Conservation (phyloP, 768 basidiomycete genomes). For the Pilatotrama ljubarskyi region DNA sequence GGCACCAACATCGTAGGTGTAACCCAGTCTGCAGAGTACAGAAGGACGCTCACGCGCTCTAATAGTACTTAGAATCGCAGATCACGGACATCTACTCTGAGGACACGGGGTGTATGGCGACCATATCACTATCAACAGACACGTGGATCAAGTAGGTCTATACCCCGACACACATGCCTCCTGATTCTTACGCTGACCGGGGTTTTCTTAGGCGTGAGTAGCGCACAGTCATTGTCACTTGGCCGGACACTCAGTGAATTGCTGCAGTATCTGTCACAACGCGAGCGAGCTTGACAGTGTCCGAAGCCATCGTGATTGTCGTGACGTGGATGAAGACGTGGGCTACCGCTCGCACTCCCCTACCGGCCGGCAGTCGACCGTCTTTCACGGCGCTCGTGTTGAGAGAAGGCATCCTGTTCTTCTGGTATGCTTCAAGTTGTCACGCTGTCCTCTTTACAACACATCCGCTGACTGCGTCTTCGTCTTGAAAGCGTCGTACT, state of each 20-base stretch:
- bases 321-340: conserved; percentile 22
- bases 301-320: conserved; percentile 17
- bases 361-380: not conserved
- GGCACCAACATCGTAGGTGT: conserved; percentile 10
- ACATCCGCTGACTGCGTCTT: not conserved
- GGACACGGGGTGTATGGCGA: not conserved
- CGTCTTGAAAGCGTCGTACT: conserved; percentile 6
- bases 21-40: too few species aligned
- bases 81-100: not conserved
- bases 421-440: not conserved
- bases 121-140: not conserved
- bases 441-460: not conserved
- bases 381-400: conserved; percentile 15
- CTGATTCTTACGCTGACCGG: too few species aligned
- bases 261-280: conserved; percentile 7
- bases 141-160: not conserved
- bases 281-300: conserved; percentile 5
- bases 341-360: not conserved
- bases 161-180: not conserved
- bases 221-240: too few species aligned
- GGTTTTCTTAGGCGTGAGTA: not conserved
- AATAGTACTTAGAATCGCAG: not conserved
- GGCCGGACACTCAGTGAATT: too few species aligned
- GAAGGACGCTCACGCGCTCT: too few species aligned
- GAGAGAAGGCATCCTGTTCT: conserved; percentile 17